A percentile compares a stretch with the other conserved stretches of the same genome.
These are phyloP conservation scores for Pseudotsuga menziesii DNA, from an alignment of 75 land plant genomes.

Conservation along the genomic window DNA sequence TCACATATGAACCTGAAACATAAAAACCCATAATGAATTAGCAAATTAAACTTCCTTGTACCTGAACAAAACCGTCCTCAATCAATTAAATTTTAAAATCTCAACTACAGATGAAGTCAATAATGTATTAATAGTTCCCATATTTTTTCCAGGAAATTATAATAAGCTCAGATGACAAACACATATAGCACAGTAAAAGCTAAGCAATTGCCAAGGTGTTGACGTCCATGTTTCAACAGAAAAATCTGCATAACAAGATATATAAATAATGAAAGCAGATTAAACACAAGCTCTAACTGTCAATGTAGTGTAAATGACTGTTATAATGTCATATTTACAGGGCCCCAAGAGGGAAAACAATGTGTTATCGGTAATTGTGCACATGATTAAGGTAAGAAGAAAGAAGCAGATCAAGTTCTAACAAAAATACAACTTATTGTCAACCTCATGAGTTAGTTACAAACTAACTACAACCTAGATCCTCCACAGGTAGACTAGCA, in stretches of 20 bases:
- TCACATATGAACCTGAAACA: constrained; percentile 90
- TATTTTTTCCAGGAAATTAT: background rate
- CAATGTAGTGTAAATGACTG: background rate
- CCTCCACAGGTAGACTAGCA: background rate
- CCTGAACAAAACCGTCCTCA: background rate
- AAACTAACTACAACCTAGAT: background rate
- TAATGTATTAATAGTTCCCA: background rate
- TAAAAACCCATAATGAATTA: constrained; percentile 4
- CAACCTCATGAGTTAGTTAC: background rate
- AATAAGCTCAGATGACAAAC: background rate
- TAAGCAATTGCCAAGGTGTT: background rate
- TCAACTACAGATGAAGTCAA: background rate
- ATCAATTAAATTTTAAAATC: background rate
- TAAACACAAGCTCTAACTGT: background rate
- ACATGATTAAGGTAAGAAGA: too few species aligned
- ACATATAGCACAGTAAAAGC: background rate
- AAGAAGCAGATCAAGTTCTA: too few species aligned
- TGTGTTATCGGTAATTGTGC: too few species aligned
- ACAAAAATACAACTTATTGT: background rate
- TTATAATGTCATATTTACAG: background rate
- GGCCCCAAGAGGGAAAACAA: too few species aligned
- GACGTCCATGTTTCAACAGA: background rate
- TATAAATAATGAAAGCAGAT: background rate
- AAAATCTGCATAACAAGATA: background rate
- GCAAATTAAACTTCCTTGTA: background rate